A percentile compares a stretch with the other conserved stretches of the same genome.
phyloP scores from a whole-genome alignment of 257 asterid genomes.

The Mitragyna speciosa region DNA sequence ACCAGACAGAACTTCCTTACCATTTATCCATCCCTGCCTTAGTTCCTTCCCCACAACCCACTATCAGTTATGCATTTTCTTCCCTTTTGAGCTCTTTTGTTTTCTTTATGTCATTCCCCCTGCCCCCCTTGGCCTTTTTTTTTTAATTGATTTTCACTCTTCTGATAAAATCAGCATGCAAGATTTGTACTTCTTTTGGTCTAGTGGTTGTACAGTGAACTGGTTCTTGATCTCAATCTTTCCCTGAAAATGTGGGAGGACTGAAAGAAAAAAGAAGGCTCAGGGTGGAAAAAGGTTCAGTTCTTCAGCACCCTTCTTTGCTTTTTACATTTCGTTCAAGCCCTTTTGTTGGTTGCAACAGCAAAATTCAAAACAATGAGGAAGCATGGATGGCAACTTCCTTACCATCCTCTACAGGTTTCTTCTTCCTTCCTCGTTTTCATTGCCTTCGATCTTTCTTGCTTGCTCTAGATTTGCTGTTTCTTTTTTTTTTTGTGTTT shows the following conservation, averaged over 20 bases:
- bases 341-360: conserved; percentile 29
- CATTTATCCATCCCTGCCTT: conserved; percentile 27
- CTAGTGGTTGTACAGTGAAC: conserved; percentile 23
- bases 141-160: conserved; percentile 15
- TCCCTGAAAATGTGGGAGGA: conserved; percentile 44
- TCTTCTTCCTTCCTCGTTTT: conserved; percentile 5
- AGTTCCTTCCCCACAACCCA: conserved; percentile 33
- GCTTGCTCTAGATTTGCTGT: background rate
- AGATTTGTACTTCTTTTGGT: conserved; percentile 44
- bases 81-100: conserved; percentile 23
- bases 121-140: conserved; percentile 10
- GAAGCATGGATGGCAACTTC: conserved; percentile 99
- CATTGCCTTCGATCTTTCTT: background rate
- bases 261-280: conserved; percentile 26
- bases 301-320: conserved; percentile 4
- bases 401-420: conserved; percentile 99
- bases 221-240: conserved; percentile 38
- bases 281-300: conserved; percentile 26
- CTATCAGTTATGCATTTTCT: conserved; percentile 43
- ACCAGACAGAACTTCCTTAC: conserved; percentile 45
- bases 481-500: background rate
- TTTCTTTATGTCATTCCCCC: background rate
- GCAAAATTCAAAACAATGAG: conserved; percentile 62
- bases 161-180: conserved; percentile 42
- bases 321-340: conserved; percentile 31